Evolutionary conservation across 2,329 filamentous ascomycete species (phyloP), one percentile per base, ranked within the genome.

Genomic region (Fusarium illudens): DNA sequence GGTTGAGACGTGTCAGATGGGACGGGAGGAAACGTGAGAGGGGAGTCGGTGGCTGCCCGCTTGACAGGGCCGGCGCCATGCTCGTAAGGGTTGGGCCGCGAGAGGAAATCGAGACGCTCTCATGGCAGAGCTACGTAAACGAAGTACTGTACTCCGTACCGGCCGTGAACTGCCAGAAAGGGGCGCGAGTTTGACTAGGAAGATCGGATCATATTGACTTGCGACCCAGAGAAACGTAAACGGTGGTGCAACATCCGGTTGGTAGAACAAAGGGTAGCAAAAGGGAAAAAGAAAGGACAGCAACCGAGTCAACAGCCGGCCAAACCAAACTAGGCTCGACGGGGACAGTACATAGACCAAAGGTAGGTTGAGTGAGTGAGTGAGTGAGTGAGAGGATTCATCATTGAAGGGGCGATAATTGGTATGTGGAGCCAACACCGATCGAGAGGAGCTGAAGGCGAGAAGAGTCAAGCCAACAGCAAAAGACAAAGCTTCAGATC

Each of bases 1-100:
- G 44, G 30, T 42, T 58, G 62, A 69, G 65, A 68, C 61, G 65
- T 68, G 65, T 68, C 65, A 68, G 54, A 68, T 63, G 60, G 51
- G 68, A 55, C 49, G 62, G 56, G 50, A 62, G 53, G 54, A 63
- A 57, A 49, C 36, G 58, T 55, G 57, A 60, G 58, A 58, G 37
- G n/a, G 37, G 51, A 54, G 63, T 34, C 50, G 48, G 64, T 58
- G 52, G 54, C 33, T 57, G 56, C 51, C 58, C 56, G 58, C 54
- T 62, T 51, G 58, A 60, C 54, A 46, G 42, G 49, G 15, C 27
- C 32, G 19, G 34, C 25, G 20, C 19, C 48, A 42, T 52, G 27
- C 49, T 37, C n/a, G 46, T 50, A 15, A 36, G 44, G 25, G 29
- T 58, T 58, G 46, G 46, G 53, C 36, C 51, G 34, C 34, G 34